These are phyloP conservation scores for Mycogone perniciosa DNA, from an alignment of 2,329 filamentous ascomycete genomes.

Conservation along the genomic window DNA sequence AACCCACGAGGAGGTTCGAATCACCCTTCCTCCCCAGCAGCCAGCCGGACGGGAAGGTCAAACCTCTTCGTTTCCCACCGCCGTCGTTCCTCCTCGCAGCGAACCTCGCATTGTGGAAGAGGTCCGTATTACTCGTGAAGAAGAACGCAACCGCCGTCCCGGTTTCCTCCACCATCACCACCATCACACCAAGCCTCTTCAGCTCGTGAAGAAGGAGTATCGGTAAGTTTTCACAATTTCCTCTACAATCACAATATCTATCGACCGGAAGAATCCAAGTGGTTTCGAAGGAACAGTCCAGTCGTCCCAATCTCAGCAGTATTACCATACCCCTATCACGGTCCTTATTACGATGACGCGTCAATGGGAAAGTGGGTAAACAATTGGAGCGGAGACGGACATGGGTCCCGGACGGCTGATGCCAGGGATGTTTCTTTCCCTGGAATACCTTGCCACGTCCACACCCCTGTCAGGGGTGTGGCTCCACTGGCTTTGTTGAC, in stretches of 20 bases:
- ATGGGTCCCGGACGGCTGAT: slow-evolving; percentile 4
- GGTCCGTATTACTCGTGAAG: slow-evolving; percentile 71
- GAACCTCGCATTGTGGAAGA: slow-evolving; percentile 72
- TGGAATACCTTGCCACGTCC: slow-evolving; percentile 12
- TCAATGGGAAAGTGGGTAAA: no score
- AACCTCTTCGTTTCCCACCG: slow-evolving; percentile 65
- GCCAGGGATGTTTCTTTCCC: slow-evolving; percentile 10
- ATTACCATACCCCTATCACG: no score
- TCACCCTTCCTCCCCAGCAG: slow-evolving; percentile 62
- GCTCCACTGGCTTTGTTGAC: slow-evolving; percentile 19
- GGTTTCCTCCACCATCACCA: slow-evolving; percentile 41
- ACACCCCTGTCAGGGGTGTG: slow-evolving; percentile 19
- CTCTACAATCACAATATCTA: not conserved
- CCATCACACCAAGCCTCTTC: slow-evolving; percentile 32
- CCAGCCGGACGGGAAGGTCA: slow-evolving; percentile 98
- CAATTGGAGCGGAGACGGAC: not conserved
- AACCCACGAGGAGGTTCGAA: slow-evolving; percentile 83
- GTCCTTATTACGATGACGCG: no score
- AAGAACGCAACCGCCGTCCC: slow-evolving; percentile 70
- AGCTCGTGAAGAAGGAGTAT: slow-evolving; percentile 44
- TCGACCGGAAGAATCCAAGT: not conserved
- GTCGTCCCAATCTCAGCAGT: no score
- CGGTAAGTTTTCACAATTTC: slow-evolving; percentile 37
- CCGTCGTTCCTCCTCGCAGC: slow-evolving; percentile 56
- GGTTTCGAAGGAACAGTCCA: no score